Conservation (phyloP, 768 basidiomycete species). For the Omphalotus guepiniiformis region DNA sequence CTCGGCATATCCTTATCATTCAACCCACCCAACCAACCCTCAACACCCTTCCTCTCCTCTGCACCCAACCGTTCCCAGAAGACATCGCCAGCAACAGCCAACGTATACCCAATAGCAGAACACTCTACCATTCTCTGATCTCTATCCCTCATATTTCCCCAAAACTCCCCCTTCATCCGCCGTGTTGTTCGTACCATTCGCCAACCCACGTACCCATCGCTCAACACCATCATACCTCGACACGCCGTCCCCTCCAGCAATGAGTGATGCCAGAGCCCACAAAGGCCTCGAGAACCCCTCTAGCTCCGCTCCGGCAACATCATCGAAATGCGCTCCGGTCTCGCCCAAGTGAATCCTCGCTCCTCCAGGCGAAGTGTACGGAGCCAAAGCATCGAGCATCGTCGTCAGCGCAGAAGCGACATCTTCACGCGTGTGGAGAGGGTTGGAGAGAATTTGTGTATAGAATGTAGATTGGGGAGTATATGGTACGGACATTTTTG, state of each 20-base stretch:
- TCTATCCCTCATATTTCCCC: constrained; percentile 70
- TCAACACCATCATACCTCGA: constrained; percentile 56
- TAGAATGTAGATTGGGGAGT: constrained; percentile 1
- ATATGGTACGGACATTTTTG: too few species aligned
- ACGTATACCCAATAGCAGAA: constrained; percentile 68
- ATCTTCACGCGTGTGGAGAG: constrained; percentile 56
- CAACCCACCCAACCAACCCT: constrained; percentile 68
- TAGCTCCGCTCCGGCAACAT: constrained; percentile 64
- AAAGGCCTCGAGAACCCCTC: constrained; percentile 76
- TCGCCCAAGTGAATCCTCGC: constrained; percentile 66
- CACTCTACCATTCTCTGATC: constrained; percentile 85
- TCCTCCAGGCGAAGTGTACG: constrained; percentile 71
- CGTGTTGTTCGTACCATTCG: constrained; percentile 67
- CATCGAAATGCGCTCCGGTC: constrained; percentile 71
- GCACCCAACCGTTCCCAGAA: constrained; percentile 61
- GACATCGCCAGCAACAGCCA: constrained; percentile 60
- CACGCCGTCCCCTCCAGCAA: constrained; percentile 59
- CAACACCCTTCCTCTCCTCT: constrained; percentile 52
- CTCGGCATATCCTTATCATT: constrained; percentile 83
- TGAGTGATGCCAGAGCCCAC: constrained; percentile 67
- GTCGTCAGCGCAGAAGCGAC: constrained; percentile 49
- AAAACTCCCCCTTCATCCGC: constrained; percentile 64
- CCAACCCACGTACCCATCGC: constrained; percentile 64
- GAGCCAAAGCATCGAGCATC: constrained; percentile 61
- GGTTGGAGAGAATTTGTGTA: constrained; percentile 36